A percentile compares a stretch with the other conserved stretches of the same genome.
These are phyloP conservation scores for Thermothielavioides terrestris DNA, from an alignment of 495 filamentous ascomycete species.

Conservation along the genomic window DNA sequence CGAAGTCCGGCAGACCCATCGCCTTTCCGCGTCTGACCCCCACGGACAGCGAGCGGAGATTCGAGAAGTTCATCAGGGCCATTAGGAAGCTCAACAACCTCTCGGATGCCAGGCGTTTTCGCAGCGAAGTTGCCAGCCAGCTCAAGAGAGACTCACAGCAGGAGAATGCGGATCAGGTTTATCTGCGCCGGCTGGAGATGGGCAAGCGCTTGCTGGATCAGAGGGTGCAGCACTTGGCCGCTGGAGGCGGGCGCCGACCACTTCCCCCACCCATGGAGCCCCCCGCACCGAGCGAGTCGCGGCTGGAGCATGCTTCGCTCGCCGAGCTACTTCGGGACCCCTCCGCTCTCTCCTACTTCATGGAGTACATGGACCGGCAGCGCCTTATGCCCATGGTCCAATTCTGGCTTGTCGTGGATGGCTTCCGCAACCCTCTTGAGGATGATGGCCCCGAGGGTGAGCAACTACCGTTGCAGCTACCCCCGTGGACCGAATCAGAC, in stretches of 20 bases:
- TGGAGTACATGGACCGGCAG: constrained; percentile 98
- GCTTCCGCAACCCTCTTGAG: constrained; percentile 91
- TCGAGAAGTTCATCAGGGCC: constrained; percentile 87
- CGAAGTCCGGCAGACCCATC: constrained; percentile 53
- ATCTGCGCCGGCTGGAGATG: constrained; percentile 79
- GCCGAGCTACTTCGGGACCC: constrained; percentile 79
- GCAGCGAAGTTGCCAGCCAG: constrained; percentile 88
- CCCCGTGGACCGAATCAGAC: constrained; percentile 75
- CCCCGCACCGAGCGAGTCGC: constrained; percentile 40
- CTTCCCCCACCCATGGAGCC: constrained; percentile 15
- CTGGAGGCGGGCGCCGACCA: constrained; percentile 47
- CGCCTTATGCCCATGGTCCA: constrained; percentile 82
- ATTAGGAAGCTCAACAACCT: constrained; percentile 83
- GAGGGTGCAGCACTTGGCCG: constrained; percentile 72
- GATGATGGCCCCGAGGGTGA: constrained; percentile 69
- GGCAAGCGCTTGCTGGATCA: constrained; percentile 87
- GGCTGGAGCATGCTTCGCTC: constrained; percentile 61
- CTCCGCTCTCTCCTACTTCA: constrained; percentile 90
- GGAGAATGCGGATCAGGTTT: constrained; percentile 72
- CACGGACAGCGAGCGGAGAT: constrained; percentile 76
- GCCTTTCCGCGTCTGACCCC: constrained; percentile 50
- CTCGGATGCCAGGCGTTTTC: constrained; percentile 86
- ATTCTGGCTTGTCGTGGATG: constrained; percentile 98
- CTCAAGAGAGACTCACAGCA: constrained; percentile 75
- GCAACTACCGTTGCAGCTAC: constrained; percentile 49